Percentiles rank a stretch among this genome's conserved stretches.
Conservation (phyloP, 2,329 filamentous ascomycete genomes). For the Leptographium procerum region DNA sequence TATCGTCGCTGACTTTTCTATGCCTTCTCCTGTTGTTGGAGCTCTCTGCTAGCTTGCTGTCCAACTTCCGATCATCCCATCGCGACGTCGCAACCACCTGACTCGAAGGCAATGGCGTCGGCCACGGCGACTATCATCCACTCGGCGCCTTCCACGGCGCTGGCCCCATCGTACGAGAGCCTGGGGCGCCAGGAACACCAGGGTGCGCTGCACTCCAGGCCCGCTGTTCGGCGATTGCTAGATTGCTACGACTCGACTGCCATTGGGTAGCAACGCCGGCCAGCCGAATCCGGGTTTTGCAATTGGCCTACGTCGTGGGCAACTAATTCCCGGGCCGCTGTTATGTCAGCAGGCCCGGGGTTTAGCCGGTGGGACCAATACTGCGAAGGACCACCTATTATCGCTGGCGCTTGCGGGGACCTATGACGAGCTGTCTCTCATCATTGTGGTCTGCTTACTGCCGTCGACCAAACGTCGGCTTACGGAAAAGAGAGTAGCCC, state of each 20-base stretch:
- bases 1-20: background rate
- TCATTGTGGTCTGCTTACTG: no score
- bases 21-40: background rate
- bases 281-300: background rate
- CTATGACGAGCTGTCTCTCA: no score
- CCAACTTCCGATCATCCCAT: background rate
- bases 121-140: background rate
- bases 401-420: no score
- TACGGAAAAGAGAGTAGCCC: no score
- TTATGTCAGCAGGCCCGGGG: background rate
- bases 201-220: no score
- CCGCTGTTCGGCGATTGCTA: background rate
- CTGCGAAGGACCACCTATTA: no score
- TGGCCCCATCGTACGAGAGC: no score
- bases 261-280: background rate
- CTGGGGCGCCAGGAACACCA: no score
- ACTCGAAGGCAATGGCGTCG: background rate
- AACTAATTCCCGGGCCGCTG: no score
- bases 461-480: no score
- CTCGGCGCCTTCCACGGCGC: background rate
- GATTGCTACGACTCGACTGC: background rate
- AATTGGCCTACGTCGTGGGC: no score
- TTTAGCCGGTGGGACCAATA: background rate
- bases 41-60: background rate
- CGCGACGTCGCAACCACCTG: background rate